These are phyloP conservation scores for Euphorbia celastroides DNA, from an alignment of 441 rosid genomes.

Conservation along the genomic window DNA sequence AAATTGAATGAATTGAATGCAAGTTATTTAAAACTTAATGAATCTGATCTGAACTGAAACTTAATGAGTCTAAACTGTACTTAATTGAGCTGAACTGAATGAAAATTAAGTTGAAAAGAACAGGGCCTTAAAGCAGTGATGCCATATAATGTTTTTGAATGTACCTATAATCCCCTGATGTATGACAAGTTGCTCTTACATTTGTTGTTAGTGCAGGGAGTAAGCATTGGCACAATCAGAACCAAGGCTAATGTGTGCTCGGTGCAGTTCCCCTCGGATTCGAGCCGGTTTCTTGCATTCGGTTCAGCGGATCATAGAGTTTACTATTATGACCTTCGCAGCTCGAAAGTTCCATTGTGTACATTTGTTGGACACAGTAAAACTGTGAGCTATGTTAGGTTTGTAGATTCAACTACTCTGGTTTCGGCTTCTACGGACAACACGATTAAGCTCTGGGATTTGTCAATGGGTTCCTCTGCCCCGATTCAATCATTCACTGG, in stretches of 20 bases:
- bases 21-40: too few relatives aligned
- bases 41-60: too few relatives aligned
- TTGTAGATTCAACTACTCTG: constrained; percentile 61
- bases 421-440: constrained; percentile 95
- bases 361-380: constrained; percentile 77
- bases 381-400: constrained; percentile 95
- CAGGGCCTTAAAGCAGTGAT: too few relatives aligned
- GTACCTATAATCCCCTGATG: constrained; percentile 26
- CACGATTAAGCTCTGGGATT: constrained; percentile 94
- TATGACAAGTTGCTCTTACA: constrained; percentile 41
- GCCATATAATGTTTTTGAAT: constrained; percentile 36
- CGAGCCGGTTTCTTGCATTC: constrained; percentile 76
- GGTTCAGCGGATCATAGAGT: constrained; percentile 96
- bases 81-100: too few relatives aligned
- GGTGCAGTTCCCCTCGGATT: constrained; percentile 84
- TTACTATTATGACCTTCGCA: constrained; percentile 93
- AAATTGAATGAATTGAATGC: too few relatives aligned
- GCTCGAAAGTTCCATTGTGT: constrained; percentile 70
- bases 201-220: constrained; percentile 67
- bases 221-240: constrained; percentile 75
- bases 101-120: too few relatives aligned
- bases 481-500: constrained; percentile 86
- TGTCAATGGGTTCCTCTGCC: constrained; percentile 62
- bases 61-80: too few relatives aligned
- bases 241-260: constrained; percentile 92